Base-by-base conservation (phyloP, 2,329 filamentous ascomycete genomes). In the Penicillium freii region DNA sequence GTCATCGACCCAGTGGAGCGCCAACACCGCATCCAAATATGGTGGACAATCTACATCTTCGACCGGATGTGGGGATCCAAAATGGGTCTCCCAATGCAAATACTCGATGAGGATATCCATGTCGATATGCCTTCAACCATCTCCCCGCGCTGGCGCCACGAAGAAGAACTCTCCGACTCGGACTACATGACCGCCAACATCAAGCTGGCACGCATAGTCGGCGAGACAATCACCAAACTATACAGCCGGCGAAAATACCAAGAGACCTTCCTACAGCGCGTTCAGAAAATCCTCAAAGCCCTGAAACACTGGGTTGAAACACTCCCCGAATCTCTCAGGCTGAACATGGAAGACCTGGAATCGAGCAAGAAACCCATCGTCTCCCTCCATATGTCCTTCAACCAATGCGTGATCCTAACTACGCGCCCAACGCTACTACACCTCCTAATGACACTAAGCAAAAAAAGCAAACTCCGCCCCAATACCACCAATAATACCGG, bases 11-110 rank as follows among this genome's bases (percentile, higher is more conserved):
- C 73, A 0, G 72, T 71, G 0, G 80, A 80, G 11, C 68, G 69
- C 27, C 70, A 75, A 54, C 73, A 75, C 36, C 70, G 72, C 2
- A 66, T 74, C 31, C 63, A 72, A 19, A 71, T 75, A 25, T 75
- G 72, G 72, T 75, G 73, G 73, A 74, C 72, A 9, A 73, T 74
- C 45, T 75, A 74, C 57, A 73, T 72, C 21, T 74, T 73, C 39
- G 72, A 75, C 54, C 74, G 80, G 2, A 77, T 82, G 71, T 80
- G 76, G 74, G 78, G 78, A 3, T 78, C 79, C 0, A 79, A 80
- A 46, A 73, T 82, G 50, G 78, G 80, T 0, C 75, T 81, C 25
- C 79, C 81, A 0, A 74, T 78, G 7, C 77, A 79, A 39, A 77
- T 82, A 6, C 73, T 75, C 13, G 80, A 82, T 50, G 74, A 79